Percentiles rank a stretch among this genome's conserved stretches.
Conservation (phyloP, 1,139 yeast genomes). For the Geotrichum phurueaensis region DNA sequence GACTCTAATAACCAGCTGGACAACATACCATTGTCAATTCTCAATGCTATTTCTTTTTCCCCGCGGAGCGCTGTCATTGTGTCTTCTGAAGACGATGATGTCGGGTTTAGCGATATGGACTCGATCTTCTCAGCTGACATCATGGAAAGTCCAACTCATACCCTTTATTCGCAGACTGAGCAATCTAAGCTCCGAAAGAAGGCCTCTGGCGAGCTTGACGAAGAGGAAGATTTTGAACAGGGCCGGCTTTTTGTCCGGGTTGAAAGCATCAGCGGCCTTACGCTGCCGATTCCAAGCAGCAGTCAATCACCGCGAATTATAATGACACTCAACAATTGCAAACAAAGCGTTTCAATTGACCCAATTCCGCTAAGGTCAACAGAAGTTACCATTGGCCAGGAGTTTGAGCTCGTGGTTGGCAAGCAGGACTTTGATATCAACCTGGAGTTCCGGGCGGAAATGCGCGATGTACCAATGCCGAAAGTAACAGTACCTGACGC, state of each 20-base stretch:
- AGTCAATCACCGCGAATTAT: conserved; percentile 45
- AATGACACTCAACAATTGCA: conserved; percentile 78
- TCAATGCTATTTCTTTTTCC: conserved; percentile 23
- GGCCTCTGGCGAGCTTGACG: neutral
- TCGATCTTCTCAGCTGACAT: conserved; percentile 11
- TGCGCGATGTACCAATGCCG: neutral
- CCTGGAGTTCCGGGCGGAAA: conserved; percentile 53
- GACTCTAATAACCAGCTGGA: conserved; percentile 21
- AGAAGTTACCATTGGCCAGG: conserved; percentile 54
- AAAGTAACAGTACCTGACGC: neutral
- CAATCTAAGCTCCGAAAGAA: neutral
- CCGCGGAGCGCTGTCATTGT: conserved; percentile 15
- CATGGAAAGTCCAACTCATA: neutral
- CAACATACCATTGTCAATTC: conserved; percentile 23
- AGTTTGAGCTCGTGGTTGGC: conserved; percentile 72
- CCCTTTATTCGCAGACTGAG: neutral
- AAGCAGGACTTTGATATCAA: conserved; percentile 52
- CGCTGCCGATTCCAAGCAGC: conserved; percentile 45
- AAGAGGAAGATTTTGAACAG: conserved; percentile 23
- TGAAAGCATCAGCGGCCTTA: conserved; percentile 52
- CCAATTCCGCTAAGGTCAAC: conserved; percentile 44
- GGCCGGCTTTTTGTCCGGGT: conserved; percentile 75
- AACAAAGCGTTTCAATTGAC: conserved; percentile 75
- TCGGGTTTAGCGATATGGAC: conserved; percentile 10
- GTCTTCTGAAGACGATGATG: conserved; percentile 13